A percentile compares a stretch with the other conserved stretches of the same genome.
Conservation (phyloP, 2,329 filamentous ascomycete species). For the Ophiostoma novo-ulmi region DNA sequence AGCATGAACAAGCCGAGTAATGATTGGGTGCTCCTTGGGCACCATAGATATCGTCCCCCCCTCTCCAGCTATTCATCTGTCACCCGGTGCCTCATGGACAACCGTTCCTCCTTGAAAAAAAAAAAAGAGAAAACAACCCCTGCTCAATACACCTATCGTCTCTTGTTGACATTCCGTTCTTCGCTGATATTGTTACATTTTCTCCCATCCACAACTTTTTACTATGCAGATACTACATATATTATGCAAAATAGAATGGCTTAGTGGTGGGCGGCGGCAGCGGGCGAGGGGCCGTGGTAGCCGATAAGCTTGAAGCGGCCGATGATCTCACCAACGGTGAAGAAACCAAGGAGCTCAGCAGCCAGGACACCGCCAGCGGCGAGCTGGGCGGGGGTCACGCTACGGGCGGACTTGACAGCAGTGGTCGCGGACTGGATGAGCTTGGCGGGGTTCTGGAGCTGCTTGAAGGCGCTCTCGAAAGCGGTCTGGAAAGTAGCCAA, state of each 20-base stretch:
- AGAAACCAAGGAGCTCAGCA: slow-evolving; percentile 91
- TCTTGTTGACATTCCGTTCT: background rate
- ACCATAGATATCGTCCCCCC: background rate
- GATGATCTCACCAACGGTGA: slow-evolving; percentile 95
- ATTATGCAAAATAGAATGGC: background rate
- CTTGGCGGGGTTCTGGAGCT: slow-evolving; percentile 61
- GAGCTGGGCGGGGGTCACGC: slow-evolving; percentile 65
- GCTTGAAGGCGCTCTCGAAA: slow-evolving; percentile 69
- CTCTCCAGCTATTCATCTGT: background rate
- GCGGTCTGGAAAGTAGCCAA: slow-evolving; percentile 79
- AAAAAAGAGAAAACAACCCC: too few species aligned
- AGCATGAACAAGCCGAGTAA: background rate
- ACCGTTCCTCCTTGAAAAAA: background rate
- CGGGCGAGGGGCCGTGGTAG: slow-evolving; percentile 64
- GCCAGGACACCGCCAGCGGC: slow-evolving; percentile 68
- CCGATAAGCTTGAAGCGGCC: slow-evolving; percentile 92
- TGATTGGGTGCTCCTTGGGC: background rate
- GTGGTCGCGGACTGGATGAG: slow-evolving; percentile 47
- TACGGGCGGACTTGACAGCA: slow-evolving; percentile 51
- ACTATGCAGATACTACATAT: background rate
- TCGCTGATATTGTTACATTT: slow-evolving; percentile 11
- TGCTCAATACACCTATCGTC: background rate
- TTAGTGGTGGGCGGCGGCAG: slow-evolving; percentile 57
- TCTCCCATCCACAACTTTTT: background rate
- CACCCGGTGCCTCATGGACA: background rate